Base-by-base conservation (phyloP, 2,329 filamentous ascomycete genomes). In the Phyllosticta citribraziliensis region DNA sequence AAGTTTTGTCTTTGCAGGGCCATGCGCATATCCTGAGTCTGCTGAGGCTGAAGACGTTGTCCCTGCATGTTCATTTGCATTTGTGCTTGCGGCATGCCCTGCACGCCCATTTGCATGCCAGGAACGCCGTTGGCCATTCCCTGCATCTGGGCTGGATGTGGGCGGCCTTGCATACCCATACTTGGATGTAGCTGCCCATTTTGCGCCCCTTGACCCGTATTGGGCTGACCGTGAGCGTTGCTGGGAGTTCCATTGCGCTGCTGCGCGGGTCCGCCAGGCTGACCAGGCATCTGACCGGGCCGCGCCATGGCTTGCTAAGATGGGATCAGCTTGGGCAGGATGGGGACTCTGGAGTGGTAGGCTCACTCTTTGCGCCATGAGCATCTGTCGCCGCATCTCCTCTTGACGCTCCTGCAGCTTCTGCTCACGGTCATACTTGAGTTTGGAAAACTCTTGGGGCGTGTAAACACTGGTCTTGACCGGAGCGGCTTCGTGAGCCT, bases 351-450 rank as follows among this genome's bases (percentile, higher is more conserved):
- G 33, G 35, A 24, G 6, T 19, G 50, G 19, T 19, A 35, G 5
- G 27, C 70, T 67, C 75, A 82, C 80, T 69, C 79, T 74, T 68
- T 81, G 79, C 67, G 69, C 79, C 61, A 79, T 76, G 64, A 82
- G 75, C 69, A 88, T 80, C 70, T 88, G 85, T 68, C 84, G 82
- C 62, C 87, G 83, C 67, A 84, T 83, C 63, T 82, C 78, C 69
- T 83, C 78, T 67, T 82, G 78, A 62, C 78, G 77, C 72, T 84
- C 82, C 62, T 79, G 76, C 59, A 82, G 69, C 69, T 85, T 84
- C 69, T 92, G 81, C 67, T 97, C 93, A 53, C 90, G 85, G 70
- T 97, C 93, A 76, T 88, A 87, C 67, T 94, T 91, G 70, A 97
- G 81, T 58, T 89, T 82, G 70, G 92, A 97, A 72, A 97, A 96